phyloP scores from a whole-genome alignment of 176 grass and related monocot genomes.

The Ensete glaucum region DNA sequence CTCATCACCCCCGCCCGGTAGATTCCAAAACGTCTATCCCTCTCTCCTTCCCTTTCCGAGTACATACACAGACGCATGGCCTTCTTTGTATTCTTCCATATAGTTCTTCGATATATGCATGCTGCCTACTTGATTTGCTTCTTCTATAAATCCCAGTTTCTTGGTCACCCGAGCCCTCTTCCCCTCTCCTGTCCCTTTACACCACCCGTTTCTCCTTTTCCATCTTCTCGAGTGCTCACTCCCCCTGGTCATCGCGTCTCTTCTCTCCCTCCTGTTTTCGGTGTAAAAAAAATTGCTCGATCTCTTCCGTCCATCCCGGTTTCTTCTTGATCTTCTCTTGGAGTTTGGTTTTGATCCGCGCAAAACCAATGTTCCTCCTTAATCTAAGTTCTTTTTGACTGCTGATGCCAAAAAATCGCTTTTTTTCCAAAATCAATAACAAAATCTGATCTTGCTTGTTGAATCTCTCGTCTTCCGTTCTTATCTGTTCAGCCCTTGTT shows the following conservation, averaged over 20 bases:
- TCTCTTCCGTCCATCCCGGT: too few species aligned
- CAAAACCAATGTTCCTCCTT: neutral
- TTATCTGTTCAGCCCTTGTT: neutral
- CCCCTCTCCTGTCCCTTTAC: neutral
- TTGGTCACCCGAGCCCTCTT: neutral
- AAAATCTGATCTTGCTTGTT: neutral
- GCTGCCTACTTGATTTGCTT: neutral
- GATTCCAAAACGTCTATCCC: neutral
- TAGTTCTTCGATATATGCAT: neutral
- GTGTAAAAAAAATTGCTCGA: too few species aligned
- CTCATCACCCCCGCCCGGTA: conserved; percentile 4
- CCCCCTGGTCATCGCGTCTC: too few species aligned
- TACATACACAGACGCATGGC: neutral
- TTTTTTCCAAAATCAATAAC: neutral
- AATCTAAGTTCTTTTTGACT: neutral
- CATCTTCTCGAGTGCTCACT: neutral
- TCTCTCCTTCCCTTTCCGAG: neutral
- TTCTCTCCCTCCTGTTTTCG: too few species aligned
- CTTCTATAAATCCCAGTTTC: conserved; percentile 11
- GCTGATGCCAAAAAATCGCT: neutral
- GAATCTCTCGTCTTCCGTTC: too few species aligned
- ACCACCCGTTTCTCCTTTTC: neutral
- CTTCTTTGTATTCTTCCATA: neutral
- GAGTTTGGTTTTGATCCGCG: too few species aligned
- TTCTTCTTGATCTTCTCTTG: too few species aligned